Evolutionary conservation across 2,329 filamentous ascomycete genomes (phyloP).

Genomic region (Fusarium redolens): DNA sequence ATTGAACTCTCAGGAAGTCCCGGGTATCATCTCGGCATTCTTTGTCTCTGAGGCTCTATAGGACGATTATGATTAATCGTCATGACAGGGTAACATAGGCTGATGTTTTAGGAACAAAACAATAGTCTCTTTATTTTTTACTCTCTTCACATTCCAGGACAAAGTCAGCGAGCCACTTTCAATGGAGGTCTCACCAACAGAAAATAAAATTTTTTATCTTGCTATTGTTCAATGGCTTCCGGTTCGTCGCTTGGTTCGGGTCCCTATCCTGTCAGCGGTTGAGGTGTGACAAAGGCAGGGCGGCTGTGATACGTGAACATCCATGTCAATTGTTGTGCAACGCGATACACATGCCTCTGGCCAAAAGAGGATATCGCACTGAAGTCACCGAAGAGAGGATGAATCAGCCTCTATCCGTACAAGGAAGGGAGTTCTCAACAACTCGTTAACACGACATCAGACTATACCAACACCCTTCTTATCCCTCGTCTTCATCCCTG

Average conservation of each 20-base stretch:
- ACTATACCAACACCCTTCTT: conserved; percentile 11
- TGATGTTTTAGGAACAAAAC: conserved; percentile 21
- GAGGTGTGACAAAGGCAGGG: conserved; percentile 27
- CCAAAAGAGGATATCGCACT: conserved; percentile 8
- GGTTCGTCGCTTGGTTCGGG: conserved; percentile 31
- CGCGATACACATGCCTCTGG: conserved; percentile 20
- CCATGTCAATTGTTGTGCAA: conserved; percentile 28
- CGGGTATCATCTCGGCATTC: conserved; percentile 12
- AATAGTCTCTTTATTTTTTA: conserved; percentile 7
- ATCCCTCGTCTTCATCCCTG: conserved; percentile 8
- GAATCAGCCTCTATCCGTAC: conserved; percentile 14
- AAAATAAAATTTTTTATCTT: conserved; percentile 1
- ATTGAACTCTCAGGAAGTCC: background rate
- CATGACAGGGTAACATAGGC: conserved; percentile 25
- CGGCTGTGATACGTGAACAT: conserved; percentile 26
- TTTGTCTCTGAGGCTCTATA: conserved; percentile 22
- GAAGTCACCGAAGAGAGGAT: conserved; percentile 3
- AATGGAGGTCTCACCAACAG: conserved; percentile 25
- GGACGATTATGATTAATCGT: conserved; percentile 14
- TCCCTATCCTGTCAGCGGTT: conserved; percentile 23
- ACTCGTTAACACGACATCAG: conserved; percentile 13
- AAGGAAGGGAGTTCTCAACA: conserved; percentile 4
- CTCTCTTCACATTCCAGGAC: conserved; percentile 26
- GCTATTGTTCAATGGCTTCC: conserved; percentile 8
- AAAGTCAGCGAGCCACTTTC: conserved; percentile 21